Conservation (phyloP, 768 basidiomycete species). For the Pleurotus giganteus region DNA sequence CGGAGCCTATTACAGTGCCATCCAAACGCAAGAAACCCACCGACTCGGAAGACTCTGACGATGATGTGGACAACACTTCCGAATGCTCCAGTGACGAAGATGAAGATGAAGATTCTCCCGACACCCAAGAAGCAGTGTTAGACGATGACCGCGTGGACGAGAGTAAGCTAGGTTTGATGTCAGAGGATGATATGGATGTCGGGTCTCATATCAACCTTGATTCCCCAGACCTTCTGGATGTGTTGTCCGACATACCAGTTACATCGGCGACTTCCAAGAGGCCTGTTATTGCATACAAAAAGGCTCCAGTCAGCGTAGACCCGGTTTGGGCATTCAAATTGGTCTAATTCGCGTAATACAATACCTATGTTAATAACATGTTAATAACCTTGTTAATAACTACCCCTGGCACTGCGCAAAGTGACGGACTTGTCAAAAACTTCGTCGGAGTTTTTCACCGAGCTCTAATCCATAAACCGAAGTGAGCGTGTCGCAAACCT, state of each 20-base stretch:
- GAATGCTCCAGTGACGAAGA: background rate
- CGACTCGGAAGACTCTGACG: background rate
- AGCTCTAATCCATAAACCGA: slow-evolving; percentile 17
- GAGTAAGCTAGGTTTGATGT: background rate
- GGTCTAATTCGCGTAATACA: background rate
- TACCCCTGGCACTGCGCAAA: too few relatives aligned
- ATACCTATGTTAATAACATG: background rate
- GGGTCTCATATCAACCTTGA: background rate
- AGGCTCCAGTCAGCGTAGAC: background rate
- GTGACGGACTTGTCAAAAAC: too few relatives aligned
- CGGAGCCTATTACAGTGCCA: background rate
- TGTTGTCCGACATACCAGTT: background rate
- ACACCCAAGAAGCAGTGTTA: background rate
- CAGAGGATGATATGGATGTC: background rate
- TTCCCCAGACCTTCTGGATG: background rate
- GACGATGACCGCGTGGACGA: background rate
- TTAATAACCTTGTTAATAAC: background rate
- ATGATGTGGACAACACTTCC: background rate
- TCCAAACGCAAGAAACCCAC: background rate
- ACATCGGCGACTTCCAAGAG: too few relatives aligned
- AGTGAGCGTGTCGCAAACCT: slow-evolving; percentile 23
- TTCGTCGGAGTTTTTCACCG: too few relatives aligned
- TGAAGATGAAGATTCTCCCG: background rate
- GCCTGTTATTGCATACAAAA: background rate
- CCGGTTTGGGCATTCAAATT: background rate